Evolutionary conservation across 225 moss, liverwort and hornwort species (phyloP).

Genomic region (Takakia lepidozioides): DNA sequence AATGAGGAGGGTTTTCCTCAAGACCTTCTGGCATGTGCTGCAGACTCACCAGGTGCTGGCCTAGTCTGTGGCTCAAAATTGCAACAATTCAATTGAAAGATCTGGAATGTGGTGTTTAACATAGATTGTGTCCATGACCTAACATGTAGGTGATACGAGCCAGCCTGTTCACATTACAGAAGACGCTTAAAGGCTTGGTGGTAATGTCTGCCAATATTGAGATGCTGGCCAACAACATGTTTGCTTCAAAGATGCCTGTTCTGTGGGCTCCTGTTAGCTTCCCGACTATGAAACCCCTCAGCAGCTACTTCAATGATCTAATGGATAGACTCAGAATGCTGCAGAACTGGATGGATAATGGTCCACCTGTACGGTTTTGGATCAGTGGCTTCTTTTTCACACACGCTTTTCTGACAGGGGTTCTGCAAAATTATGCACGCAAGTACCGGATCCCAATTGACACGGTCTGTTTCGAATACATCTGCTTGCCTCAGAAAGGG

Average conservation of each 20-base stretch:
- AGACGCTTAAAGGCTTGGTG: conserved; percentile 55
- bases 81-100: no score
- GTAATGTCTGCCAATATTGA: conserved; percentile 66
- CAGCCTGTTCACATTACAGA: conserved; percentile 44
- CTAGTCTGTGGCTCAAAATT: no score
- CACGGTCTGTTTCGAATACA: conserved; percentile 63
- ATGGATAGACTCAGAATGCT: conserved; percentile 43
- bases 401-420: conserved; percentile 42
- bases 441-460: conserved; percentile 69
- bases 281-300: conserved; percentile 67
- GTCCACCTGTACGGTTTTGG: conserved; percentile 53
- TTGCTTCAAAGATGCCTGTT: conserved; percentile 52
- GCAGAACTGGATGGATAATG: conserved; percentile 58
- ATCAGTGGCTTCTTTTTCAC: conserved; percentile 91
- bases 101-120: no score
- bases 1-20: no score
- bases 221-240: conserved; percentile 49
- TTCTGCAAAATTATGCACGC: conserved; percentile 62
- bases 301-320: conserved; percentile 62
- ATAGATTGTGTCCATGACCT: no score
- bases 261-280: conserved; percentile 65
- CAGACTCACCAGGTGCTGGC: no score
- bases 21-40: no score
- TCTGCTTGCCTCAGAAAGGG: conserved; percentile 27
- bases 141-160: conserved; percentile 47